These are phyloP conservation scores for Cutaneotrichosporon mucoides DNA, from an alignment of 1,284 basidiomycete genomes.

Conservation along the genomic window DNA sequence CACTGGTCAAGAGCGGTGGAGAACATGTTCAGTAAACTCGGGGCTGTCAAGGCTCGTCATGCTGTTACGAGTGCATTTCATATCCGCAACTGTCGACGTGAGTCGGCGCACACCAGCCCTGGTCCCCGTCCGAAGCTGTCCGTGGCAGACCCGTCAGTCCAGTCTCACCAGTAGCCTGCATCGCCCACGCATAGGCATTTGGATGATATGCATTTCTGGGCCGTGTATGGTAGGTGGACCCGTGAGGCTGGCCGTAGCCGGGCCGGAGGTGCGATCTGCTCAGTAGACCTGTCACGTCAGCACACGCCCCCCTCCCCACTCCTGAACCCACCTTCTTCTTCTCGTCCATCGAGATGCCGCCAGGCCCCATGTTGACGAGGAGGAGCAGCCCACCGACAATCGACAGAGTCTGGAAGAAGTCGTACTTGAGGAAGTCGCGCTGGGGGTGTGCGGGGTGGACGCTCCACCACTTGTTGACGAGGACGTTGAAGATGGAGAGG, in stretches of 20 bases:
- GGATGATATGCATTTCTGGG: constrained; percentile 1
- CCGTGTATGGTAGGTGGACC: not conserved
- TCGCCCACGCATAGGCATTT: not conserved
- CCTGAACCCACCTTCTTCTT: constrained; percentile 72
- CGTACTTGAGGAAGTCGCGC: constrained; percentile 91
- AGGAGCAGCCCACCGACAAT: constrained; percentile 97
- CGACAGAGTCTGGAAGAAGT: constrained; percentile 80
- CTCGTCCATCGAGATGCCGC: constrained; percentile 96
- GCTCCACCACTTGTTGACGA: constrained; percentile 99
- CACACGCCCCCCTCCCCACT: not conserved
- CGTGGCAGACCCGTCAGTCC: not conserved
- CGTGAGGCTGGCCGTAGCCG: not conserved
- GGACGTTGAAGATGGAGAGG: constrained; percentile 91
- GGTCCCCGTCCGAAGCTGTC: too few relatives aligned
- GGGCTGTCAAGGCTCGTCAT: too few relatives aligned
- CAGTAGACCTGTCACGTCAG: constrained; percentile 3
- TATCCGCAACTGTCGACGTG: too few relatives aligned
- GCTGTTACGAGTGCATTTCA: too few relatives aligned
- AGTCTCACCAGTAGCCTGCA: not conserved
- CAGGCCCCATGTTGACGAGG: constrained; percentile 97
- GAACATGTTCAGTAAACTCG: too few relatives aligned
- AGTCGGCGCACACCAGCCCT: too few relatives aligned
- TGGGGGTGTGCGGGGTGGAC: constrained; percentile 90
- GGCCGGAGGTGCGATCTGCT: not conserved
- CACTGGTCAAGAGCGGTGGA: too few relatives aligned